Base-by-base conservation (phyloP, 2,329 filamentous ascomycete species). In the Biscogniauxia mediterranea region DNA sequence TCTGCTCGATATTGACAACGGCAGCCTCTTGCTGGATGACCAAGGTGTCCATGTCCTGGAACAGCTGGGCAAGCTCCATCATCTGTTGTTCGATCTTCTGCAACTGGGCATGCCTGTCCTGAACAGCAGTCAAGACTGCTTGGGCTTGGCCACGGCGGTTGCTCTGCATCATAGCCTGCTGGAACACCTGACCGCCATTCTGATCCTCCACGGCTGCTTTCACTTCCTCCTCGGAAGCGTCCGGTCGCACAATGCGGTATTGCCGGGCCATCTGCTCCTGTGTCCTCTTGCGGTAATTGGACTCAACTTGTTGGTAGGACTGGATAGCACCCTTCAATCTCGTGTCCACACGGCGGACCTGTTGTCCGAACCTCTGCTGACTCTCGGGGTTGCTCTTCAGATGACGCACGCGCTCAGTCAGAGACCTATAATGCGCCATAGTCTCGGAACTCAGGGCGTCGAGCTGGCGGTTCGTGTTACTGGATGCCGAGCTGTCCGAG, bases 31-130 rank as follows among this genome's bases (percentile, higher is more conserved):
- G 94, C 79, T 96, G 88, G 42, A 93, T 83, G 63, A 98, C 89
- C 55, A 96, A 81, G 32, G 88, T 87, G 68, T 97, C 91, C 79
- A 98, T 89, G 68, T 97, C 90, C 74, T 93, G 86, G 85, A 97
- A 96, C 58, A 98, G 81, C 76, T 95, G 87, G 5, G 90, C 87
- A 60, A 99, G 82, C 77, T 97, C 91, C 11, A 91, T 87, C 85
- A 98, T 91, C 74, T 96, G 91, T 73, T 86, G 83, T 80, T 97
- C 93, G 72, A 98, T 97, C 83, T 96, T 94, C 77, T 93, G 86
- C 68, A 99, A 90, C 51, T 91, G 93, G 57, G 87, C 87, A 75
- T 97, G 93, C 67, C 95, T 90, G 71, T 91, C 87, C 75, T 90
- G 85, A 42, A 96, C 92, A 66, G 92, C 92, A 68, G 85, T 85